phyloP scores from a whole-genome alignment of 139 green algal genomes.

The Bryopsis sp. region DNA sequence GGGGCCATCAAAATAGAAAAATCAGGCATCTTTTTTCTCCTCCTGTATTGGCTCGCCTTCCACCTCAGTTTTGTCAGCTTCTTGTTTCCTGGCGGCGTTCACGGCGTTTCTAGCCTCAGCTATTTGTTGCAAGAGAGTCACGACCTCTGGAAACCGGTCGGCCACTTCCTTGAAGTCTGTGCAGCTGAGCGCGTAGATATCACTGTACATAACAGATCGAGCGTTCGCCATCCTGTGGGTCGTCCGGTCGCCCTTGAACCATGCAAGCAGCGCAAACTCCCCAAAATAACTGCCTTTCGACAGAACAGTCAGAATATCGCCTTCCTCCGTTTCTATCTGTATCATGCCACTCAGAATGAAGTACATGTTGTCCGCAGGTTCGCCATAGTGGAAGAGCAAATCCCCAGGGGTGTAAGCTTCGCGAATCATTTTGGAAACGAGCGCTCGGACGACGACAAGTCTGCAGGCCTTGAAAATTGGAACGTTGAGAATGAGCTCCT shows the following conservation, averaged over 20 bases:
- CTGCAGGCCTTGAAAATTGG: constrained; percentile 30
- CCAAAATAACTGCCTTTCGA: constrained; percentile 33
- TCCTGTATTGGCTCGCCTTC: no score
- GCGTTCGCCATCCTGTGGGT: constrained; percentile 27
- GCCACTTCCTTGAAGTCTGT: constrained; percentile 30
- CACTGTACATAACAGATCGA: constrained; percentile 10
- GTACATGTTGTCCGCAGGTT: constrained; percentile 35
- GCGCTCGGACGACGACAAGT: constrained; percentile 24
- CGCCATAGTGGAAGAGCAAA: constrained; percentile 28
- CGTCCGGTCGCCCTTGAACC: constrained; percentile 24
- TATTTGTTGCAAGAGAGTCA: constrained; percentile 25
- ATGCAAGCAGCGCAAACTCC: constrained; percentile 35
- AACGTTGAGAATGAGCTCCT: constrained; percentile 31
- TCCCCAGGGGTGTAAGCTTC: constrained; percentile 27
- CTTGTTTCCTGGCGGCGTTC: background rate
- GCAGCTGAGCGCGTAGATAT: constrained; percentile 34
- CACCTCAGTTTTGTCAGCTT: no score
- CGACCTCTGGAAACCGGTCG: constrained; percentile 31
- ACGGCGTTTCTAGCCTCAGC: constrained; percentile 17
- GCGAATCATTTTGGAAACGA: constrained; percentile 28
- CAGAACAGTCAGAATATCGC: constrained; percentile 21
- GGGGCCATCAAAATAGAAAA: no score
- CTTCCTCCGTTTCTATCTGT: constrained; percentile 22
- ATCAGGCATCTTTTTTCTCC: no score
- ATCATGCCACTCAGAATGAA: constrained; percentile 36